Percentiles rank a stretch among this genome's conserved stretches.
These are phyloP conservation scores for Aphanomyces stellatus DNA, from an alignment of 352 stramenopile genomes.

Conservation along the genomic window DNA sequence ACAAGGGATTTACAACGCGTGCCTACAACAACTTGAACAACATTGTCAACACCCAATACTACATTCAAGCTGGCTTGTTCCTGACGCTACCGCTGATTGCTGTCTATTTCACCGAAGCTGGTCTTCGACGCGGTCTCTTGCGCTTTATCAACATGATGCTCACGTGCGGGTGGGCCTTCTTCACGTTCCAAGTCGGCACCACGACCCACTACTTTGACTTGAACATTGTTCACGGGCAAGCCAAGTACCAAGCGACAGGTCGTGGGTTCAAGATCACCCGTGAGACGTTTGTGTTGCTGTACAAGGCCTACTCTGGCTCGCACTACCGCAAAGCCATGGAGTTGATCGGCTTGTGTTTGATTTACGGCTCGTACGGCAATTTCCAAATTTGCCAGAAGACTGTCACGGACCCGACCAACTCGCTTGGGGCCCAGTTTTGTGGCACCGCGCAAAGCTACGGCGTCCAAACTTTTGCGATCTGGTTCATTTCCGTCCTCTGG, in stretches of 20 bases:
- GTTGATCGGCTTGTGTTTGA: conserved; percentile 54
- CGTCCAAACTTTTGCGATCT: conserved; percentile 71
- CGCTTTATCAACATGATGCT: conserved; percentile 71
- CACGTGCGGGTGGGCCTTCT: conserved; percentile 59
- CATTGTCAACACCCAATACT: conserved; percentile 72
- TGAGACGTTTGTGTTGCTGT: conserved; percentile 65
- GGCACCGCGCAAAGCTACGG: conserved; percentile 58
- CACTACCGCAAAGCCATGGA: conserved; percentile 75
- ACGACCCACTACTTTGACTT: conserved; percentile 82
- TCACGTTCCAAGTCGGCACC: conserved; percentile 74
- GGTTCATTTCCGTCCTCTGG: conserved; percentile 69
- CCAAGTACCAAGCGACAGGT: conserved; percentile 70
- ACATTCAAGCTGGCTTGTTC: conserved; percentile 69
- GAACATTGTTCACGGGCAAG: conserved; percentile 61
- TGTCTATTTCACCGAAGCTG: conserved; percentile 69
- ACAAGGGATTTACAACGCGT: conserved; percentile 45
- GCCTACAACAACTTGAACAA: conserved; percentile 53
- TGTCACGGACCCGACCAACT: conserved; percentile 37
- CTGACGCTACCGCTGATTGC: conserved; percentile 63
- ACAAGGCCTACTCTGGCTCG: conserved; percentile 61
- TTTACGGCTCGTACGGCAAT: conserved; percentile 57
- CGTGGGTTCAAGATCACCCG: conserved; percentile 78
- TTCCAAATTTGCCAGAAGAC: conserved; percentile 57
- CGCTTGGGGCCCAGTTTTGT: conserved; percentile 49
- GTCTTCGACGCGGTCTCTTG: conserved; percentile 46